Evolutionary conservation across 345 rosid genomes (phyloP).

Genomic region (Euphorbia pulcherrima): DNA sequence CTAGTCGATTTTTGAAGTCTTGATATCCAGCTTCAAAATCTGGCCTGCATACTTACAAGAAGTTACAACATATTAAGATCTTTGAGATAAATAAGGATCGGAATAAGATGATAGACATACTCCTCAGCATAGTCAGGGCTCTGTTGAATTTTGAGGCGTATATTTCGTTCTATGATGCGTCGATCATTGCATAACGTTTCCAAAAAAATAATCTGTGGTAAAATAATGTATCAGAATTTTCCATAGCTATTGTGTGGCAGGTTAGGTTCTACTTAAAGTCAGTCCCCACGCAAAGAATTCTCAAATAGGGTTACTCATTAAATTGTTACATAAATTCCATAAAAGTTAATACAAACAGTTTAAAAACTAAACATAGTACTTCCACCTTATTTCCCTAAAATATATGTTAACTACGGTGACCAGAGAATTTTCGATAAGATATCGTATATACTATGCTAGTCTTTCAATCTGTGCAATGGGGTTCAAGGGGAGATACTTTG

Average conservation of each 20-base stretch:
- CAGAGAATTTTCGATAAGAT: not conserved
- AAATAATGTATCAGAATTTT: slow-evolving; percentile 7
- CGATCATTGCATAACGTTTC: slow-evolving; percentile 93
- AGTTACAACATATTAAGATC: slow-evolving; percentile 22
- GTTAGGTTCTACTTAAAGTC: not conserved
- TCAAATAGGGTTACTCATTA: not conserved
- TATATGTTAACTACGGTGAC: not conserved
- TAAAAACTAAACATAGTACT: too few species aligned
- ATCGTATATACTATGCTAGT: not conserved
- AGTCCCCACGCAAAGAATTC: not conserved
- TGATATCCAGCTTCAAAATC: slow-evolving; percentile 86
- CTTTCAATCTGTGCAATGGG: not conserved
- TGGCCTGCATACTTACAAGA: slow-evolving; percentile 51
- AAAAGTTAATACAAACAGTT: not conserved
- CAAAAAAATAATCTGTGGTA: slow-evolving; percentile 81
- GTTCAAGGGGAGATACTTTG: not conserved
- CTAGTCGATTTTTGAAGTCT: slow-evolving; percentile 82
- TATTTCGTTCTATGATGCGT: slow-evolving; percentile 92
- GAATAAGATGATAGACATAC: slow-evolving; percentile 44
- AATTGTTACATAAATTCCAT: not conserved
- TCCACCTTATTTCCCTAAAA: not conserved
- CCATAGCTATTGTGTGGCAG: not conserved
- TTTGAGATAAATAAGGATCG: slow-evolving; percentile 9
- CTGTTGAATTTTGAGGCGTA: slow-evolving; percentile 96
- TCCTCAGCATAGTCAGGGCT: slow-evolving; percentile 99